Evolutionary conservation across 2,329 filamentous ascomycete species (phyloP).

Genomic region (Paracamarosporium sp.): DNA sequence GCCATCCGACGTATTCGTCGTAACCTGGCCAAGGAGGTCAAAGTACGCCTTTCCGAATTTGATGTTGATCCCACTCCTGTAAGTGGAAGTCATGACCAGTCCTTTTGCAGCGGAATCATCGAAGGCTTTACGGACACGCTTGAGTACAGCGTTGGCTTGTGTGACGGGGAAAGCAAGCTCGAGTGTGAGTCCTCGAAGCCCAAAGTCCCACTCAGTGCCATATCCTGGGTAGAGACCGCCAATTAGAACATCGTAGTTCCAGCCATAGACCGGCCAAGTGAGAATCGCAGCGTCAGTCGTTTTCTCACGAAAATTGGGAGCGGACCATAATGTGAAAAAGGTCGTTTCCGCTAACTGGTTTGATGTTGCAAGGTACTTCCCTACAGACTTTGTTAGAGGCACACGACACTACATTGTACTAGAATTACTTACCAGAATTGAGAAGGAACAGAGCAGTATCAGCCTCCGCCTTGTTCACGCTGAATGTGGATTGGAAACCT

Average conservation of each 20-base stretch:
- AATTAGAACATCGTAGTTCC: constrained; percentile 62
- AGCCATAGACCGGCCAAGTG: constrained; percentile 60
- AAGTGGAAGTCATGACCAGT: constrained; percentile 59
- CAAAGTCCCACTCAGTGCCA: constrained; percentile 59
- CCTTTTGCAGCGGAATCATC: constrained; percentile 50
- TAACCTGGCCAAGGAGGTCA: constrained; percentile 59
- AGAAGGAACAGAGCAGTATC: constrained; percentile 51
- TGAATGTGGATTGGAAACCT: constrained; percentile 62
- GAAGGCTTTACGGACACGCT: constrained; percentile 57
- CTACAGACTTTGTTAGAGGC: constrained; percentile 5
- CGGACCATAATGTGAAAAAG: constrained; percentile 58
- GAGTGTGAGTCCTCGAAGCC: constrained; percentile 56
- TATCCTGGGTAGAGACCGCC: constrained; percentile 58
- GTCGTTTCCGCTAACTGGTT: constrained; percentile 59
- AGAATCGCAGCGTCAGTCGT: constrained; percentile 52
- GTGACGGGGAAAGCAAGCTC: constrained; percentile 62
- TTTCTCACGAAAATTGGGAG: constrained; percentile 62
- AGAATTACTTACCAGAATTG: constrained; percentile 46
- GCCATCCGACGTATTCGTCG: constrained; percentile 56
- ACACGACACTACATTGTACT: background rate
- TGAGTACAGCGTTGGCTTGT: constrained; percentile 57
- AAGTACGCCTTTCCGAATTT: constrained; percentile 59
- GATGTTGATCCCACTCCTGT: constrained; percentile 61
- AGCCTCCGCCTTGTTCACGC: constrained; percentile 55
- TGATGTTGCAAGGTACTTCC: constrained; percentile 54